These are phyloP conservation scores for Parachaetomium inaequale DNA, from an alignment of 495 filamentous ascomycete species.

Conservation along the genomic window DNA sequence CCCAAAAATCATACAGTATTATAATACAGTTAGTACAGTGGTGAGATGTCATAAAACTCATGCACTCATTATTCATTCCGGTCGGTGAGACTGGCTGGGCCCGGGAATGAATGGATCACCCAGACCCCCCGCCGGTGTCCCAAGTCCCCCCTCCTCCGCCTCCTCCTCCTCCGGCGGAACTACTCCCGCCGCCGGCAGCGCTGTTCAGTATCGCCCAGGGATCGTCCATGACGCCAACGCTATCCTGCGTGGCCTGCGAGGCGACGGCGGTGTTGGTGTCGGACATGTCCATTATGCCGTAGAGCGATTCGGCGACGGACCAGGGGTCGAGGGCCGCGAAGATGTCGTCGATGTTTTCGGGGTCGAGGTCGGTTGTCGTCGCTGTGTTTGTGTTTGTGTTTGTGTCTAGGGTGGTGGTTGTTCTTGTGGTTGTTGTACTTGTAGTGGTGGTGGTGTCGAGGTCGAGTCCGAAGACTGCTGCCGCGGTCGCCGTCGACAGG, in stretches of 20 bases:
- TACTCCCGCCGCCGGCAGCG: background rate
- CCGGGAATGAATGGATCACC: too few relatives aligned
- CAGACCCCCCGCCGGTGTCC: background rate
- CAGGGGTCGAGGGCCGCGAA: constrained; percentile 11
- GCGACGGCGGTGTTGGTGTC: background rate
- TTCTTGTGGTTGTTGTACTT: background rate
- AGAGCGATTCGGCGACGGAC: constrained; percentile 6
- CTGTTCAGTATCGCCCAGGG: background rate
- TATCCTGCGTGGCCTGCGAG: background rate
- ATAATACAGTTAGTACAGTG: background rate
- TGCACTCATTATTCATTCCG: too few relatives aligned
- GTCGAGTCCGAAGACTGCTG: background rate
- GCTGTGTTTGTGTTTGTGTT: background rate
- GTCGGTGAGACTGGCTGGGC: too few relatives aligned
- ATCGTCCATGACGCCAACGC: background rate
- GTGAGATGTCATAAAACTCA: background rate
- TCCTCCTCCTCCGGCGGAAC: background rate
- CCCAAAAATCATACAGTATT: background rate
- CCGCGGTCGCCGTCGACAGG: too few relatives aligned
- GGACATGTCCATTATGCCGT: constrained; percentile 7
- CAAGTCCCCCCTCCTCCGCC: background rate
- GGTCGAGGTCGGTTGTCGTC: background rate
- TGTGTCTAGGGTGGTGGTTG: background rate
- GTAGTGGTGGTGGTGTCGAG: background rate
- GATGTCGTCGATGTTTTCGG: background rate